Conservation (phyloP, 208 protist species). For the Trichomonas gallinae region DNA sequence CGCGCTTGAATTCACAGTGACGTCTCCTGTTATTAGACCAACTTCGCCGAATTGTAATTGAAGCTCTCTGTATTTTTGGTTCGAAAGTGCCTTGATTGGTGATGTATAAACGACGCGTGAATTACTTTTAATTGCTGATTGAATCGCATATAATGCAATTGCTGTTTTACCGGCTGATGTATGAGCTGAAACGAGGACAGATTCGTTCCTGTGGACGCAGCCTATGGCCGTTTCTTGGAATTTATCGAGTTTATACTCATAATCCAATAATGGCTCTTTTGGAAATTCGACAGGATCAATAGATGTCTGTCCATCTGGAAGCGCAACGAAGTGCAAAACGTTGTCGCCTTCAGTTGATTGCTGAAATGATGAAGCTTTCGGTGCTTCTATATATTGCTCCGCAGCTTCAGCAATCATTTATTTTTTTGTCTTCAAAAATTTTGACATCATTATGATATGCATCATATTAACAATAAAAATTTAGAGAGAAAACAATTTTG, state of each 20-base stretch:
- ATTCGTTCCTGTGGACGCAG: constrained; percentile 17
- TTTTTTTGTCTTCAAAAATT: background rate
- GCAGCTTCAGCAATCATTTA: background rate
- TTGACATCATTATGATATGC: background rate
- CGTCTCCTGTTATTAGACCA: constrained; percentile 77
- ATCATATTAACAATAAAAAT: background rate
- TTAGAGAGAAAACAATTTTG: too few species aligned
- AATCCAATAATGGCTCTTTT: constrained; percentile 26
- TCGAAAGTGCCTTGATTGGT: constrained; percentile 98
- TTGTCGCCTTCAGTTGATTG: background rate
- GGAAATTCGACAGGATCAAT: background rate
- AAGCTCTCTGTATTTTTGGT: constrained; percentile 93
- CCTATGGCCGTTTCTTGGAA: constrained; percentile 32
- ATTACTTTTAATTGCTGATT: constrained; percentile 78
- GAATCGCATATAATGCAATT: constrained; percentile 77
- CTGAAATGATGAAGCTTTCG: background rate
- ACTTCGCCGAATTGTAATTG: constrained; percentile 67
- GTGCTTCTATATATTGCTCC: background rate
- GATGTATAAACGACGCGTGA: constrained; percentile 99
- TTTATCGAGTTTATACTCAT: constrained; percentile 32
- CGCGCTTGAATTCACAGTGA: constrained; percentile 45
- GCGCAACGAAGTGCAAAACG: background rate
- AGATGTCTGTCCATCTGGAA: background rate
- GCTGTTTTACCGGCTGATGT: constrained; percentile 41
- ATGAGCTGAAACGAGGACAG: constrained; percentile 36